Evolutionary conservation across 148 eudicot species (phyloP), one percentile per base, ranked within the genome.

Genomic region (Diospyros kaki): DNA sequence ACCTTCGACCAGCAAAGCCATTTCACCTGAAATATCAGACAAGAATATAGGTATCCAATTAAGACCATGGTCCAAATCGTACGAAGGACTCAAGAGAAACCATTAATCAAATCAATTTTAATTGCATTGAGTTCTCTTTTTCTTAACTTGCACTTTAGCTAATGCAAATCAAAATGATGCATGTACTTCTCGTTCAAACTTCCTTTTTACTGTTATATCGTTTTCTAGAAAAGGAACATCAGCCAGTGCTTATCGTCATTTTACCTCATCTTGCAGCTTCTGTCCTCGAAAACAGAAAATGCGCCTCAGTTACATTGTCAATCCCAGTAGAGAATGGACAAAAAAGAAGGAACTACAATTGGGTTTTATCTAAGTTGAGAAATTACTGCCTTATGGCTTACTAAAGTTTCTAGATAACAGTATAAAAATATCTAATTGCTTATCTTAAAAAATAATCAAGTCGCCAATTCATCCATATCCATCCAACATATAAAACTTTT

Each of bases 1-100:
- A 60, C 98, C 98, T 83, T 94, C 98, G 18, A 89, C 85, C 44
- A 92, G 85, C 71, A 92, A 75, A 58, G 87, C 89, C 92, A 92
- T 85, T 83, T 92, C 97, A 75, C 97, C 98, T 93, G 85, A 43
- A 67, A 50, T 81, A 14, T 1, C 44, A 2, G 53, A 17, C 1
- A 75, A 56, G 55, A 14, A 9, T 1, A 12, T 28, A 28, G 28
- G 28, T 28, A 28, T 11, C 48, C 9, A 12, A 38, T 64, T 66
- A 58, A 43, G 8, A 9, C 14, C 38, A 4, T 8, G 59, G 60
- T 59, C 56, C 42, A 7, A 60, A 12, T 60, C 48, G 38, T 11
- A 60, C n/a, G 60, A 44, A 15, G 53, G 38, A 44, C 7, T 4
- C 1, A 13, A 6, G 6, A 6, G 41, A 67, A 67, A 46, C 41